These are phyloP conservation scores for Aureobasidium vineae DNA, from an alignment of 2,329 filamentous ascomycete genomes.

Conservation along the genomic window DNA sequence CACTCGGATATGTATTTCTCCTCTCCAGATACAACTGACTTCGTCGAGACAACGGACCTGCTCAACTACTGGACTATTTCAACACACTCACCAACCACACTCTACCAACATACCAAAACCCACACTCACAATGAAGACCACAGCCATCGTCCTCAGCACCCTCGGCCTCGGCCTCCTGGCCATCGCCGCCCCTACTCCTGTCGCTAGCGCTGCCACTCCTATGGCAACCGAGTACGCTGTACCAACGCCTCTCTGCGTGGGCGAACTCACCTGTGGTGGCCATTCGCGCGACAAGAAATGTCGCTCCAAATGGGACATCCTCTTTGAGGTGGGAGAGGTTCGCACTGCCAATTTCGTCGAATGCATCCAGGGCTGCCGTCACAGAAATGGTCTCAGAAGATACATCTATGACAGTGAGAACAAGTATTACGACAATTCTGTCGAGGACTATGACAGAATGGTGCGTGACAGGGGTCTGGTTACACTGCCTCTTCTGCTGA, in stretches of 20 bases:
- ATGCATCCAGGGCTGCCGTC: too few species aligned
- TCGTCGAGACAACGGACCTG: neutral
- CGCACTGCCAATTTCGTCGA: too few species aligned
- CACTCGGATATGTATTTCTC: neutral
- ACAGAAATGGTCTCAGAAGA: too few species aligned
- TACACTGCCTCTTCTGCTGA: neutral
- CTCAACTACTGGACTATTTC: neutral
- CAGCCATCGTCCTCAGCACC: too few species aligned
- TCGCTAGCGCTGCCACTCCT: neutral
- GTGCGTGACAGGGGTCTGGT: neutral
- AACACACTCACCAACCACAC: neutral
- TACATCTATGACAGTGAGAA: too few species aligned
- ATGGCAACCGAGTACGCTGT: neutral
- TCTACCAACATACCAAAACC: neutral
- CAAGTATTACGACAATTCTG: too few species aligned
- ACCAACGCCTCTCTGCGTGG: too few species aligned
- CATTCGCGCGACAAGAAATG: too few species aligned
- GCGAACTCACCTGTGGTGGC: neutral
- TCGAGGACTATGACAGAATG: neutral
- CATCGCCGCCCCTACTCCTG: neutral
- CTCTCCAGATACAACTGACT: neutral
- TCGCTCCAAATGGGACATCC: too few species aligned
- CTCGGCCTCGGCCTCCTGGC: neutral
- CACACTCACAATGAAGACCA: neutral
- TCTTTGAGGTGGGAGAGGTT: too few species aligned